phyloP scores from a whole-genome alignment of 805 yeast genomes.

The Sungouiella blattae region DNA sequence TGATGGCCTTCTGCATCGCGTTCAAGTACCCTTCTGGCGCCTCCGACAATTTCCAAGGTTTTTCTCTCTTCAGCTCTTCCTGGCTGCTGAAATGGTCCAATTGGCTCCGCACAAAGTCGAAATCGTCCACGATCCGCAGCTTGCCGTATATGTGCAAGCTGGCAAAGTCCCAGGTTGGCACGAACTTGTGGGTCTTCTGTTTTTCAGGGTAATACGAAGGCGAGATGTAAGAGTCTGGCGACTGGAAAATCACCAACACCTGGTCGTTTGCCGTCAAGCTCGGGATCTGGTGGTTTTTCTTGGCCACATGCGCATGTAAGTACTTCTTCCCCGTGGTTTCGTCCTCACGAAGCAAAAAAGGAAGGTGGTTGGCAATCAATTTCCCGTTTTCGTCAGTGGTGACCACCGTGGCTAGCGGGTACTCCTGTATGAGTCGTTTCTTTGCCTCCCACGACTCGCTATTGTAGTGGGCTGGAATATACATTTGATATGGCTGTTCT shows the following conservation, averaged over 20 bases:
- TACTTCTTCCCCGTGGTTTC: conserved; percentile 33
- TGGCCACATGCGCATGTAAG: conserved; percentile 55
- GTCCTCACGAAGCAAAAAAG: conserved; percentile 43
- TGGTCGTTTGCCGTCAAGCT: conserved; percentile 35
- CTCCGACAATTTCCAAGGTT: conserved; percentile 54
- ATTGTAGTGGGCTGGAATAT: conserved; percentile 32
- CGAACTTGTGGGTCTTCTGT: conserved; percentile 53
- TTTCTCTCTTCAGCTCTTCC: conserved; percentile 41
- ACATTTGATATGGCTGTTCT: conserved; percentile 23
- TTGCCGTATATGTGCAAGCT: conserved; percentile 55
- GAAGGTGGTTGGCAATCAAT: conserved; percentile 53
- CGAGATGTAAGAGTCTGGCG: conserved; percentile 49
- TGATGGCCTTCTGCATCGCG: conserved; percentile 45
- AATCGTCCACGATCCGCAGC: conserved; percentile 42
- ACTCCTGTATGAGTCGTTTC: conserved; percentile 38
- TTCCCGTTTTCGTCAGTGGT: conserved; percentile 37
- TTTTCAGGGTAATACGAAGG: conserved; percentile 61
- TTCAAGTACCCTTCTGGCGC: conserved; percentile 51
- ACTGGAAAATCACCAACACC: conserved; percentile 51
- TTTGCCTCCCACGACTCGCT: conserved; percentile 35
- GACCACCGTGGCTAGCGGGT: conserved; percentile 53
- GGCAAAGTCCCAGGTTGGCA: conserved; percentile 71
- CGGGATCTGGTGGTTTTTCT: conserved; percentile 48
- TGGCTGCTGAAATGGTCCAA: conserved; percentile 43
- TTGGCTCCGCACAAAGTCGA: conserved; percentile 44